A percentile compares a stretch with the other conserved stretches of the same genome.
These are phyloP conservation scores for Verbascum thapsus DNA, from an alignment of 257 asterid species.

Conservation along the genomic window DNA sequence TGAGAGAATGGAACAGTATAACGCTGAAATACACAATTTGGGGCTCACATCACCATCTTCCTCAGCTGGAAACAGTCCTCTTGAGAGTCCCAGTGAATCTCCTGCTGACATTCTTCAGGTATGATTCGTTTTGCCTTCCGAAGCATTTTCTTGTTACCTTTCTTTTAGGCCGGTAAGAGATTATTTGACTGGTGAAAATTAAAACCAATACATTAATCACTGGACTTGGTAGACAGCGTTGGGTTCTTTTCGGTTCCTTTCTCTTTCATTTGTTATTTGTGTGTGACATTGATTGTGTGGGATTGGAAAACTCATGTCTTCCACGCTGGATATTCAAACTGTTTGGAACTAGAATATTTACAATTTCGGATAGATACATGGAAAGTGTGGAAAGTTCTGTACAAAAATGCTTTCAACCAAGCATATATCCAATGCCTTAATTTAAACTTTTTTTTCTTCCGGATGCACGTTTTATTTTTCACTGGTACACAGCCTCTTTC, in stretches of 20 bases:
- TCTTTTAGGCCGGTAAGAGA: not conserved
- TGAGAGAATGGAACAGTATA: conserved; percentile 53
- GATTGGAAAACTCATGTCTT: conserved; percentile 2
- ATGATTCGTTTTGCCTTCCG: conserved; percentile 26
- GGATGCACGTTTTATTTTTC: not conserved
- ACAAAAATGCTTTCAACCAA: conserved; percentile 25
- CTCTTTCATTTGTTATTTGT: not conserved
- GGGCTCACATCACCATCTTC: conserved; percentile 91
- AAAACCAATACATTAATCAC: not conserved
- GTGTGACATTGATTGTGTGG: conserved; percentile 13
- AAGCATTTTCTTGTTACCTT: conserved; percentile 13
- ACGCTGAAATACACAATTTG: conserved; percentile 69
- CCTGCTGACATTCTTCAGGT: conserved; percentile 67
- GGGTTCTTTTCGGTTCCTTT: not conserved
- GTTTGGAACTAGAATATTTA: conserved; percentile 15
- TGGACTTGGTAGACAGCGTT: not conserved
- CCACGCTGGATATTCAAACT: conserved; percentile 11
- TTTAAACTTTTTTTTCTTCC: conserved; percentile 1
- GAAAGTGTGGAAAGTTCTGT: too few species aligned
- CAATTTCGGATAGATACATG: too few species aligned
- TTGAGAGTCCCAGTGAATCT: conserved; percentile 51
- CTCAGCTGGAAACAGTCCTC: conserved; percentile 66
- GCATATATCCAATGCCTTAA: conserved; percentile 15
- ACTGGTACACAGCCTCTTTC: conserved; percentile 19
- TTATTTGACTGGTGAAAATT: conserved; percentile 18